These are phyloP conservation scores for Eimeria falciformis DNA, from an alignment of 169 alveolate genomes.

Conservation along the genomic window DNA sequence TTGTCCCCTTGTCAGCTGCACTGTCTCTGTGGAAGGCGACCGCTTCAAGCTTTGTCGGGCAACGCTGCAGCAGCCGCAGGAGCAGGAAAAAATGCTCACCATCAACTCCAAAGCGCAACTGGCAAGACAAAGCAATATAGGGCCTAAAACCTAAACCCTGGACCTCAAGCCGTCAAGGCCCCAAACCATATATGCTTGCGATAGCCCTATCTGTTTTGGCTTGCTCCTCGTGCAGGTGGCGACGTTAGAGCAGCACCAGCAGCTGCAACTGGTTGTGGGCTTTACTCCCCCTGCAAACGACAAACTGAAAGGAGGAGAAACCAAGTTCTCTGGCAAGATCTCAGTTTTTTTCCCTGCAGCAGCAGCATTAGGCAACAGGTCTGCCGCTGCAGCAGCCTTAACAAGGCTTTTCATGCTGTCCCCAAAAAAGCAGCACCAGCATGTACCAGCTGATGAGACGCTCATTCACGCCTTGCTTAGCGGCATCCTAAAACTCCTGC, in stretches of 20 bases:
- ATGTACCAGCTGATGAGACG: neutral
- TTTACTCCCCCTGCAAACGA: neutral
- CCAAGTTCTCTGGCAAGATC: neutral
- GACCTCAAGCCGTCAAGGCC: neutral
- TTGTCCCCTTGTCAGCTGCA: conserved; percentile 44
- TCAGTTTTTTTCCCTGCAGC: neutral
- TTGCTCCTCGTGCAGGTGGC: conserved; percentile 22
- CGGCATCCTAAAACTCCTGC: conserved; percentile 21
- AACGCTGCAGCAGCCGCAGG: conserved; percentile 35
- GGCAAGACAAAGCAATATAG: neutral
- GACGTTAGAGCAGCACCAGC: conserved; percentile 31
- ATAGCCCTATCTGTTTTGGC: neutral
- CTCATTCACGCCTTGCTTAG: conserved; percentile 14
- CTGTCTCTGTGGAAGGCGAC: neutral
- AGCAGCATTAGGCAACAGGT: neutral
- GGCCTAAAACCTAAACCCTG: no score
- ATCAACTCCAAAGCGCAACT: no score
- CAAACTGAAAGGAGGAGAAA: neutral
- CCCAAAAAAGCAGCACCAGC: neutral
- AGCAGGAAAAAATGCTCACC: conserved; percentile 34
- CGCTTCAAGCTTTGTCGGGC: conserved; percentile 27
- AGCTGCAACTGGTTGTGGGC: conserved; percentile 63
- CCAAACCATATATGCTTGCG: neutral
- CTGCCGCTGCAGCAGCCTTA: conserved; percentile 12
- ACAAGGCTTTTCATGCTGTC: neutral